Base-by-base conservation (phyloP, 1,284 basidiomycete species). In the Mycena citricolor region DNA sequence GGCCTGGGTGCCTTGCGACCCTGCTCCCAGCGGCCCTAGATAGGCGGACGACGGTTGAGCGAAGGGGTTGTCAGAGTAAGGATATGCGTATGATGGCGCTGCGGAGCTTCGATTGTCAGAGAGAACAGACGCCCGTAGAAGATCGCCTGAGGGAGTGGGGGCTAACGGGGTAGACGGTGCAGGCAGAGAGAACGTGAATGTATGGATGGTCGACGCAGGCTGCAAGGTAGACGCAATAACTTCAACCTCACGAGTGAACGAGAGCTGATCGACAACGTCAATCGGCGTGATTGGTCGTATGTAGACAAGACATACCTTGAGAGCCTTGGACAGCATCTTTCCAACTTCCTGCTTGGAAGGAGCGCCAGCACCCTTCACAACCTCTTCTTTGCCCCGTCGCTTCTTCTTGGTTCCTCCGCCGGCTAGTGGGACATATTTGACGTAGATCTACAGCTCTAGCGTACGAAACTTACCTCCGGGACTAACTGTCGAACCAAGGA, bases 231-330 rank as follows among this genome's bases (percentile, higher is more conserved):
- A 92, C 13, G 92, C 90, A 61, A 97, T 86, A 51, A 98, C 88
- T 62, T 98, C 94, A 37, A 98, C 90, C 68, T 94, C 92, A 42
- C 89, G 85, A 19, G 90, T 84, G 65, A 94, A 94, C 13, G 88
- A 88, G 37, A 90, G 80, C 86, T 88, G 54, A 23, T 31, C 30
- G 26, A 21, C 13, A 23, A 44, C 49, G 33, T 22, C 42, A 50
- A 24, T 29, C 25, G 42, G 20, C 38, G 22, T 20, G 25, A 21
- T 32, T 26, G 3, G 33, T 31, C 22, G 41, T 12, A 12, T 42
- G 38, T 26, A 36, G 13, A 41, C 32, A 32, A 38, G 36, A 63
- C 67, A 45, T 51, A 90, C 87, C 76, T 97, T 95, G 63, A 94
- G 78, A 5, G 90, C 83, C 63, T 94, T 94, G 42, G 86, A 86